Base-by-base conservation (phyloP, 768 basidiomycete genomes). In the Suillus lakei region DNA sequence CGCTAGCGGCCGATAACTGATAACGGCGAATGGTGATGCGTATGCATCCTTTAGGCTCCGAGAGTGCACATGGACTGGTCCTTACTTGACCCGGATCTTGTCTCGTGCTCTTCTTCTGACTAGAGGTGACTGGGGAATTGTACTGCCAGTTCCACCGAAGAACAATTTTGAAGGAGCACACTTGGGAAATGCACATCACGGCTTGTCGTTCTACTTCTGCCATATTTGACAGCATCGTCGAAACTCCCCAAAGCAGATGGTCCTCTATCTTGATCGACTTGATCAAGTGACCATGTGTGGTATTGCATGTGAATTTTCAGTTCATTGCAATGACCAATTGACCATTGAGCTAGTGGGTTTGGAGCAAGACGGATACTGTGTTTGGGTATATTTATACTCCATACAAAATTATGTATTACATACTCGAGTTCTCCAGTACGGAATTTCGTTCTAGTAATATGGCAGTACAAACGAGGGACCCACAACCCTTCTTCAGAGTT, bases 261-360 rank as follows among this genome's bases (percentile, higher is more conserved):
- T 30, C 51, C 50, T 51, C 50, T 28, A 28, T 51, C n/a, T n/a
- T n/a, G 10, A 46, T 46, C 44, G 16, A 18, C 50, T 51, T 18
- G 16, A 51, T 51, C 50, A 51, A 51, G 26, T 28, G 50, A 53
- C 30, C 28, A 5, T 53, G 28, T 30, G 12, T 32, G 2, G 30
- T 54, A 32, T 54, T 54, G 21, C 53, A 54, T 54, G 53, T 54
- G 53, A 54, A 54, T 32, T 21, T 51, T 46, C 15, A 16, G 15
- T 50, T 28, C 16, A 10, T 18, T n/a, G n/a, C n/a, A n/a, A n/a
- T n/a, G n/a, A n/a, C n/a, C n/a, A n/a, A n/a, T n/a, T 51, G 21
- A 28, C 16, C 16, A 51, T 28, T 51, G 50, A 51, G 34, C n/a
- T n/a, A 34, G 28, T 51, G 50, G 26, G 26, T 53, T 53, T 9